Evolutionary conservation across 129 eudicot genomes (phyloP), one percentile per base, ranked within the genome.

Genomic region (Oenanthe sinensis): DNA sequence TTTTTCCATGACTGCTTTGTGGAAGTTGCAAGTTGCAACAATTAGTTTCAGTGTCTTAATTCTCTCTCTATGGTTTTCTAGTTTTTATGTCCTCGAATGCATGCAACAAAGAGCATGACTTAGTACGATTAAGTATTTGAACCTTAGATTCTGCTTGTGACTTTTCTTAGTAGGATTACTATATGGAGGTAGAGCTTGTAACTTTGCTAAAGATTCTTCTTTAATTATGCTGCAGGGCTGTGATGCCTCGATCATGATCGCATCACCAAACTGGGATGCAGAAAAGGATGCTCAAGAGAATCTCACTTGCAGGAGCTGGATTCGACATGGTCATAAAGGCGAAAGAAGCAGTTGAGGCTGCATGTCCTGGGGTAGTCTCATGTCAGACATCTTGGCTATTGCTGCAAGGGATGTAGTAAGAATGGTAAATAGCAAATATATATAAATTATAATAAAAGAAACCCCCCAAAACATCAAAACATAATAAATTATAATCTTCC

Each of bases 1-100:
- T 91, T 88, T 69, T 91, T 93, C 85, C 98, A 93, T 77, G 97
- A 93, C 75, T 93, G 97, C 74, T 86, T 93, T 19, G 85, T 93
- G 37, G 90, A 89, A 90, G 98, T 91, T 74, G 28, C 47, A 46
- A 69, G 26, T 54, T 20, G 26, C 37, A 44, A 72, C 46, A 19
- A 43, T 10, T 44, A 20, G 62, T 52, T 52, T 44, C 28, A 16
- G 58, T 72, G 54, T 72, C 26, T 72, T 44, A 20, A 8, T 3
- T 17, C 39, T 70, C 75, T 68, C 22, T 39, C n/a, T n/a, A 70
- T 6, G 22, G 16, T 36, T 33, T 33, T 33, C 1, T 33, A 33
- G 36, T 33, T 47, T 39, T 40, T 8, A 40, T 5, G 39, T 20
- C 60, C 49, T n/a, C 40, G 3, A 45, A 74, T 62, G 77, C 13